A percentile compares a stretch with the other conserved stretches of the same genome.
Conservation (phyloP, 2,329 filamentous ascomycete species). For the Cercospora zeae-maydis region DNA sequence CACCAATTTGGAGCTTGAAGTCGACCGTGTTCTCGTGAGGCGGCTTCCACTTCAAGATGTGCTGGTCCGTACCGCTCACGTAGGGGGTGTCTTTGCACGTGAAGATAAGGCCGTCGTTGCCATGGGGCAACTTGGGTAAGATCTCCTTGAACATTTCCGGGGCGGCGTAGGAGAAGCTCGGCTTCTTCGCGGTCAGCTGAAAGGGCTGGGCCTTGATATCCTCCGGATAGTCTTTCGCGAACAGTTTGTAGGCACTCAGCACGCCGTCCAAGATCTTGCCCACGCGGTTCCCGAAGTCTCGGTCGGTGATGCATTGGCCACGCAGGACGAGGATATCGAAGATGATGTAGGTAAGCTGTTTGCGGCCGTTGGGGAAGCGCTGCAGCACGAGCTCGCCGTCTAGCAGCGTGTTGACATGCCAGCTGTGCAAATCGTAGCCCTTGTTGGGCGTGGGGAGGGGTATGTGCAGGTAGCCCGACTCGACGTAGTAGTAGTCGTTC, state of each 20-base stretch:
- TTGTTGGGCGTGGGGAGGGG: conserved; percentile 59
- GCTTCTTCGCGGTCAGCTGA: conserved; percentile 79
- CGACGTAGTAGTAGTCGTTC: conserved; percentile 92
- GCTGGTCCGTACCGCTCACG: conserved; percentile 81
- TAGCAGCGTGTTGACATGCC: conserved; percentile 76
- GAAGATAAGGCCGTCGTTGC: conserved; percentile 96
- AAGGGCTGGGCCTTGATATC: conserved; percentile 72
- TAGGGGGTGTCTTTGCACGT: conserved; percentile 89
- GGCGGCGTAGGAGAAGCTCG: conserved; percentile 83
- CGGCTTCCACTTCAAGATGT: conserved; percentile 98
- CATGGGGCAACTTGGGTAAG: conserved; percentile 79
- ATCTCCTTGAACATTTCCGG: conserved; percentile 89
- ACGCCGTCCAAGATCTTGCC: conserved; percentile 65
- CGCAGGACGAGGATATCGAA: conserved; percentile 91
- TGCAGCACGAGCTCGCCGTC: conserved; percentile 94
- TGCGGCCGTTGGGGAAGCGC: conserved; percentile 59
- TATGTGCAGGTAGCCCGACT: conserved; percentile 69
- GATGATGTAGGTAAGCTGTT: conserved; percentile 77
- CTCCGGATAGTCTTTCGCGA: conserved; percentile 61
- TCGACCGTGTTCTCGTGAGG: conserved; percentile 93
- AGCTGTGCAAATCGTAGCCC: conserved; percentile 50
- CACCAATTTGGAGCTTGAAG: conserved; percentile 70
- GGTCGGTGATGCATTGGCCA: conserved; percentile 68
- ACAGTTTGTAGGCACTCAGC: conserved; percentile 27
- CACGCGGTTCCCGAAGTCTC: conserved; percentile 81